Evolutionary conservation across 164 flowering plant species (phyloP).

Genomic region (Vitis rupestris): DNA sequence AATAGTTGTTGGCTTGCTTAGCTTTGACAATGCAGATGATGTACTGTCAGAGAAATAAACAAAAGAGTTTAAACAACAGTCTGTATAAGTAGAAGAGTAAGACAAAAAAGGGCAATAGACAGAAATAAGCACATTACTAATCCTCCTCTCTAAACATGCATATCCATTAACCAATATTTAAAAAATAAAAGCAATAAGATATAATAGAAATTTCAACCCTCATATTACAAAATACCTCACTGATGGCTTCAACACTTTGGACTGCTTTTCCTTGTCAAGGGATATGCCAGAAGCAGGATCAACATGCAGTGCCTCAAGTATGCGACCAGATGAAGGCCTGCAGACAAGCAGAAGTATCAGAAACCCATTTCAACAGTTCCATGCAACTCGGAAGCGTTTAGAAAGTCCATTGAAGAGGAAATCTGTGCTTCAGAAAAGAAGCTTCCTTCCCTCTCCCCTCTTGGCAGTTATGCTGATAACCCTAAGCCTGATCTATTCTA

Average conservation of each 20-base stretch:
- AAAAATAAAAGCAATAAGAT: background rate
- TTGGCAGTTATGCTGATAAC: conserved; percentile 33
- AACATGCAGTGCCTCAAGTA: conserved; percentile 92
- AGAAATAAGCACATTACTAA: background rate
- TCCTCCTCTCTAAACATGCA: background rate
- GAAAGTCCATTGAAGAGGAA: conserved; percentile 24
- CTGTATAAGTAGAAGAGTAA: background rate
- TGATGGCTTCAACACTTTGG: conserved; percentile 54
- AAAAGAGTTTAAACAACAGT: background rate
- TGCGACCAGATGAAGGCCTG: conserved; percentile 83
- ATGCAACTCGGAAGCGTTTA: conserved; percentile 12
- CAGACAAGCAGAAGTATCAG: conserved; percentile 54
- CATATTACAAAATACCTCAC: conserved; percentile 43
- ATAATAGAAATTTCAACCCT: background rate
- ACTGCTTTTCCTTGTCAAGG: conserved; percentile 69
- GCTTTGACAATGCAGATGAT: conserved; percentile 77
- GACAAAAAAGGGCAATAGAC: background rate
- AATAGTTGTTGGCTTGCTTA: conserved; percentile 57
- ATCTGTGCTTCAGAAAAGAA: conserved; percentile 43
- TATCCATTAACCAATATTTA: background rate
- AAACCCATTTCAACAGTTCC: conserved; percentile 13
- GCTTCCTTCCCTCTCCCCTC: conserved; percentile 43
- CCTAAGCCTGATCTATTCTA: conserved; percentile 48
- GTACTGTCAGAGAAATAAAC: conserved; percentile 43
- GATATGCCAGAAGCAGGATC: conserved; percentile 98